phyloP scores from a whole-genome alignment of 2,329 filamentous ascomycete genomes.

The Aspergillus aculeatus region DNA sequence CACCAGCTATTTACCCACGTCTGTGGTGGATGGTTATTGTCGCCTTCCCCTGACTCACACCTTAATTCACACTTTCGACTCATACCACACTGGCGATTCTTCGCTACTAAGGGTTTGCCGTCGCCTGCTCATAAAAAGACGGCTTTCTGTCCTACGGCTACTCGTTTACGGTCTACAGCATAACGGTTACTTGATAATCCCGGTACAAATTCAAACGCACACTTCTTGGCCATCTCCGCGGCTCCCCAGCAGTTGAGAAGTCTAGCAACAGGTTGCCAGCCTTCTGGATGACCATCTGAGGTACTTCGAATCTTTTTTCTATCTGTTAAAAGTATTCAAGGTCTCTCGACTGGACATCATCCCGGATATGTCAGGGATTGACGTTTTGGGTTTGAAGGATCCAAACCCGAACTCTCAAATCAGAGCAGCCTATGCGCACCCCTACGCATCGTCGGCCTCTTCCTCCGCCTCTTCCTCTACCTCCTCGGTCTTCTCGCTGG shows the following conservation, averaged over 20 bases:
- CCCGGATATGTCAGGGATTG: slow-evolving; percentile 45
- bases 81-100: slow-evolving; percentile 27
- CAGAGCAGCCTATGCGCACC: slow-evolving; percentile 44
- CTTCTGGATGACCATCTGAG: slow-evolving; percentile 18
- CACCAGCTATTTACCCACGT: not conserved
- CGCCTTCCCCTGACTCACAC: slow-evolving; percentile 6
- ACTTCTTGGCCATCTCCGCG: slow-evolving; percentile 15
- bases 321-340: slow-evolving; percentile 14
- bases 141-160: slow-evolving; percentile 30
- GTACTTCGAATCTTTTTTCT: slow-evolving; percentile 21
- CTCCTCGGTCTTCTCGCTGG: slow-evolving; percentile 75
- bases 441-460: slow-evolving; percentile 69
- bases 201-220: slow-evolving; percentile 22
- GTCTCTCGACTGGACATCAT: slow-evolving; percentile 26
- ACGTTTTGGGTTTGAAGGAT: slow-evolving; percentile 44
- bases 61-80: not conserved
- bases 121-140: slow-evolving; percentile 33
- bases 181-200: slow-evolving; percentile 31
- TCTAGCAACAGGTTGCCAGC: slow-evolving; percentile 9
- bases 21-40: slow-evolving; percentile 3
- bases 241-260: slow-evolving; percentile 5
- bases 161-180: slow-evolving; percentile 33
- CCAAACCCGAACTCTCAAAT: slow-evolving; percentile 39
- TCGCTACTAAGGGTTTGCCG: slow-evolving; percentile 29
- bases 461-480: slow-evolving; percentile 74